Evolutionary conservation across 306 rosid species (phyloP).

Genomic region (Cyclanthera cordifolia): DNA sequence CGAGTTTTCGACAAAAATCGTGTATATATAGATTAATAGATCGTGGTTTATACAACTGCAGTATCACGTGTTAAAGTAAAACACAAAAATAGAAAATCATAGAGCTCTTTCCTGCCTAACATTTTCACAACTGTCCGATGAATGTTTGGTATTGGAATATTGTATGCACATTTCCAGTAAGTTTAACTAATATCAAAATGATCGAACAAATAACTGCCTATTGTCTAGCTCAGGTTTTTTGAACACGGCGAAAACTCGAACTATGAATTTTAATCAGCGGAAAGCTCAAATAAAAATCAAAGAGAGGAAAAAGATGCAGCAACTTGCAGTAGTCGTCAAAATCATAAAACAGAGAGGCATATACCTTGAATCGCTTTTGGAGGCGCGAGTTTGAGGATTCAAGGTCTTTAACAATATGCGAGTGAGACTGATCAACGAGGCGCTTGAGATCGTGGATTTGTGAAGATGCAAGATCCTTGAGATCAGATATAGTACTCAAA

Average conservation of each 20-base stretch:
- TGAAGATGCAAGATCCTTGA: conserved; percentile 53
- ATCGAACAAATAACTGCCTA: not conserved
- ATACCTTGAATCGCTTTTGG: conserved; percentile 73
- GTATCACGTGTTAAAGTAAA: not conserved
- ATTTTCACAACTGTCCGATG: not conserved
- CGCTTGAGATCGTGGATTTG: conserved; percentile 58
- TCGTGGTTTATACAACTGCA: not conserved
- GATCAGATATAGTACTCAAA: conserved; percentile 50
- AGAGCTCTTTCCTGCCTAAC: not conserved
- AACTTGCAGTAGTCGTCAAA: not conserved
- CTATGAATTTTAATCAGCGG: not conserved
- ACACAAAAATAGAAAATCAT: not conserved
- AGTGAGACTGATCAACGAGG: conserved; percentile 64
- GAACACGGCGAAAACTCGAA: not conserved
- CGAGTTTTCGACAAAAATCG: not conserved
- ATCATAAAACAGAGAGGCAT: conserved; percentile 11
- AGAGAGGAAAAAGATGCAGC: not conserved
- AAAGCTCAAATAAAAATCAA: not conserved
- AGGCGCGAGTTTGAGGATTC: conserved; percentile 68
- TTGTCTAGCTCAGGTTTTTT: not conserved
- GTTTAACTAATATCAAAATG: not conserved
- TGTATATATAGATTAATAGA: not conserved
- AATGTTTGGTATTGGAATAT: not conserved
- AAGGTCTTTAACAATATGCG: conserved; percentile 62
- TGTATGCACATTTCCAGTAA: not conserved